phyloP scores from a whole-genome alignment of 805 yeast species.

The Teunomyces gatunensis region DNA sequence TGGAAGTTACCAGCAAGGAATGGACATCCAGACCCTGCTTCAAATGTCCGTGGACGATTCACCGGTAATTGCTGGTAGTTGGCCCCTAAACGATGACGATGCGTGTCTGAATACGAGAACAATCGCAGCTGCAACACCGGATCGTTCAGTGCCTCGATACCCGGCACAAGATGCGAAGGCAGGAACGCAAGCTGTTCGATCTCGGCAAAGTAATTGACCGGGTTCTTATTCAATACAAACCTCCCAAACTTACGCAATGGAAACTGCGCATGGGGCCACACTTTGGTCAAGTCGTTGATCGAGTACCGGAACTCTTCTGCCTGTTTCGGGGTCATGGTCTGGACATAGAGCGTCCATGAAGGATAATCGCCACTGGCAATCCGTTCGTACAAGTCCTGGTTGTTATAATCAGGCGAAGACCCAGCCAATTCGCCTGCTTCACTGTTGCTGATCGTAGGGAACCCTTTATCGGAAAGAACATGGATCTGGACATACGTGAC shows the following conservation, averaged over 20 bases:
- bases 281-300: conserved; percentile 84
- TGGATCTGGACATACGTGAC: conserved; percentile 81
- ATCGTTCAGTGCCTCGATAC: conserved; percentile 73
- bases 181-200: conserved; percentile 61
- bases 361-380: conserved; percentile 79
- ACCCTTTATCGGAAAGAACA: conserved; percentile 63
- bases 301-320: conserved; percentile 75
- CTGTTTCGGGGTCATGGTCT: conserved; percentile 81
- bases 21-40: conserved; percentile 27
- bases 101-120: conserved; percentile 75
- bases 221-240: conserved; percentile 53
- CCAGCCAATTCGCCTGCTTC: conserved; percentile 70
- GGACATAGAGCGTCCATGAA: conserved; percentile 81
- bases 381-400: conserved; percentile 73
- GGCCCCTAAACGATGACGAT: conserved; percentile 70
- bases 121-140: conserved; percentile 75
- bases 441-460: conserved; percentile 52
- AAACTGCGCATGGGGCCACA: conserved; percentile 56
- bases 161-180: conserved; percentile 72
- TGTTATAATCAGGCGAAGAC: conserved; percentile 77
- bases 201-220: conserved; percentile 45
- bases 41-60: conserved; percentile 79
- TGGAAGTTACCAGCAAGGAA: conserved; percentile 26
- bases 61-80: conserved; percentile 68
- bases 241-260: conserved; percentile 57